Evolutionary conservation across 2,329 filamentous ascomycete genomes (phyloP).

Genomic region (Penicillium sp.): DNA sequence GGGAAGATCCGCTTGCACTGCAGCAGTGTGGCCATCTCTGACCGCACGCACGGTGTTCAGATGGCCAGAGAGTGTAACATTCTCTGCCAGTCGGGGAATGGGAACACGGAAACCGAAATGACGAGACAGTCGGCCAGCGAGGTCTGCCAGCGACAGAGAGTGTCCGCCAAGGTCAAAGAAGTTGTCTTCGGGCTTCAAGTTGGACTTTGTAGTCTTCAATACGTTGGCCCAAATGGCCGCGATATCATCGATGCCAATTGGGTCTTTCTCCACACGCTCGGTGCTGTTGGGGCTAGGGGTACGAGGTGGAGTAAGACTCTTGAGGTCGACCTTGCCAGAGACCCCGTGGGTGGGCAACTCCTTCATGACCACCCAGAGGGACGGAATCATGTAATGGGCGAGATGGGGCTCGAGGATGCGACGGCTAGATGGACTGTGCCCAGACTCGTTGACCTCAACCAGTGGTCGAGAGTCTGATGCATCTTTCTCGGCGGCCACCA

Average conservation of each 20-base stretch:
- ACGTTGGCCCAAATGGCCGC: slow-evolving; percentile 68
- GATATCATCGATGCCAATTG: slow-evolving; percentile 63
- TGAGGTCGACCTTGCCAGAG: slow-evolving; percentile 73
- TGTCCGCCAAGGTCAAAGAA: slow-evolving; percentile 81
- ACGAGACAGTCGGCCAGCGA: slow-evolving; percentile 65
- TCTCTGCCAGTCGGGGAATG: slow-evolving; percentile 65
- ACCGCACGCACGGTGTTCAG: slow-evolving; percentile 65
- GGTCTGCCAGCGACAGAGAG: slow-evolving; percentile 69
- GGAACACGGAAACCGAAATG: slow-evolving; percentile 70
- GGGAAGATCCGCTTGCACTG: slow-evolving; percentile 70
- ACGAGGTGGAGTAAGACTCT: slow-evolving; percentile 63
- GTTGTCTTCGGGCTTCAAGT: slow-evolving; percentile 65
- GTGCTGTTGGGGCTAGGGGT: slow-evolving; percentile 46
- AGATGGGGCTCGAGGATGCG: slow-evolving; percentile 61
- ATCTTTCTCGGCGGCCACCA: slow-evolving; percentile 52
- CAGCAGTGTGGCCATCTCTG: slow-evolving; percentile 67
- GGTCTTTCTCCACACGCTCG: slow-evolving; percentile 53
- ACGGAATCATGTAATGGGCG: slow-evolving; percentile 79
- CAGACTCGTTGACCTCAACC: slow-evolving; percentile 64
- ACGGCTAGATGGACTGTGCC: slow-evolving; percentile 65
- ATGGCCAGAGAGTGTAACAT: slow-evolving; percentile 68
- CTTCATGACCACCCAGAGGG: slow-evolving; percentile 69
- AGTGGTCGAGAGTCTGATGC: slow-evolving; percentile 54
- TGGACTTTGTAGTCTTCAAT: slow-evolving; percentile 59
- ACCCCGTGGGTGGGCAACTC: slow-evolving; percentile 70